These are phyloP conservation scores for Penicillium ochrochloron DNA, from an alignment of 495 filamentous ascomycete species.

Conservation along the genomic window DNA sequence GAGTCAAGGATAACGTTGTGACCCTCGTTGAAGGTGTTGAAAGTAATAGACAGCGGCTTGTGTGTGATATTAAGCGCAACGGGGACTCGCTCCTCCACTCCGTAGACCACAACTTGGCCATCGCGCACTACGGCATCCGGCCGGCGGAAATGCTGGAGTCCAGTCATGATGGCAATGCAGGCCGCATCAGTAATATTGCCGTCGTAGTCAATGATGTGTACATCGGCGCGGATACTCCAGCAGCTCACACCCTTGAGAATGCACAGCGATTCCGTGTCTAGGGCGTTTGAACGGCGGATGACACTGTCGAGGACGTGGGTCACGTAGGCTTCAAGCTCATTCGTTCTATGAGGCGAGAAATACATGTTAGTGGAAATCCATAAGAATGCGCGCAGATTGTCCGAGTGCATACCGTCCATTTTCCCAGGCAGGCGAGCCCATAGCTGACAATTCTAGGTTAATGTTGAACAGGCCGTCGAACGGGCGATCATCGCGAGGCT, in stretches of 20 bases:
- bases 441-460: constrained; percentile 84
- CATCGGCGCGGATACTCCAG: constrained; percentile 86
- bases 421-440: constrained; percentile 91
- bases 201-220: constrained; percentile 88
- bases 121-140: constrained; percentile 85
- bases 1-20: constrained; percentile 75
- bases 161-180: constrained; percentile 84
- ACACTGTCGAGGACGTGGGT: constrained; percentile 90
- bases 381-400: background rate
- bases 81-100: constrained; percentile 81
- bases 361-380: background rate
- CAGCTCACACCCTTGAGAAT: constrained; percentile 87
- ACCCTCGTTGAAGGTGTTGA: constrained; percentile 76
- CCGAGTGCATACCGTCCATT: constrained; percentile 65
- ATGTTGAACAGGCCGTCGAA: constrained; percentile 96
- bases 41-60: constrained; percentile 84
- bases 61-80: constrained; percentile 89
- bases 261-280: constrained; percentile 95
- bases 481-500: constrained; percentile 83
- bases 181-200: constrained; percentile 84
- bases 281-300: constrained; percentile 84
- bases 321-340: constrained; percentile 79
- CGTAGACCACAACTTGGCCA: constrained; percentile 79
- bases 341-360: constrained; percentile 52
- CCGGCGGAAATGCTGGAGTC: constrained; percentile 85